Evolutionary conservation across 495 filamentous ascomycete species (phyloP), one percentile per base, ranked within the genome.

Genomic region (Podospora tetraspora): DNA sequence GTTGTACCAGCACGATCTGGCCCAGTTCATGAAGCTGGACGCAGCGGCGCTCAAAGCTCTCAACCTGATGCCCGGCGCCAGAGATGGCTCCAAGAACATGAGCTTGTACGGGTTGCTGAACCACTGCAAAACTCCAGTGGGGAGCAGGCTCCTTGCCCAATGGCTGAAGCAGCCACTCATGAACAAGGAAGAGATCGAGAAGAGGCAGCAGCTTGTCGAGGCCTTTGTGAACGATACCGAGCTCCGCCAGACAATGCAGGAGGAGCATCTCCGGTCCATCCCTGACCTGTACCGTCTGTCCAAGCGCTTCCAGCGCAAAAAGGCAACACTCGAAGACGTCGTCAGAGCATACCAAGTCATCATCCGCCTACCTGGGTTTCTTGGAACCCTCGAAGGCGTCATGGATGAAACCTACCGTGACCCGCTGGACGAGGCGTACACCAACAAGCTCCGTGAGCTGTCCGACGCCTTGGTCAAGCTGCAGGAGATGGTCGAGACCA

Each of bases 141-240:
- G 95, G 6, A 96, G 93, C 73, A 86, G 96, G 59, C 76, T 99
- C 70, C 81, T 99, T 16, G 90, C 93, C 3, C 95, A 99, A 79
- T 99, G 95, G 95, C 82, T 99, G 29, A 99, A 98, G 81, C 95
- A 99, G 79, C 95, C 95, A 0, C 79, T 99, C 27, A 99, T 99
- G 96, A 91, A 88, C 78, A 85, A 91, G 63, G 82, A 86, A 13
- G 93, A 96, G 68, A 98, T 99, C 69, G 89, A 96, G 75, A 91
- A 91, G 73, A 85, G 95, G 23, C 95, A 98, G 73, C 92, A 95
- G 76, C 84, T 99, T 19, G 96, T 99, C 0, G 95, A 98, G 74
- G 93, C 94, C 1, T 98, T 99, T 78, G 90, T 94, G 21, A 88
- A 89, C 66, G 93, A 97, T 72, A 99, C 95, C 0, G 94, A 97